phyloP scores from a whole-genome alignment of 2,329 filamentous ascomycete species.

The Hymenoscyphus salicellus region DNA sequence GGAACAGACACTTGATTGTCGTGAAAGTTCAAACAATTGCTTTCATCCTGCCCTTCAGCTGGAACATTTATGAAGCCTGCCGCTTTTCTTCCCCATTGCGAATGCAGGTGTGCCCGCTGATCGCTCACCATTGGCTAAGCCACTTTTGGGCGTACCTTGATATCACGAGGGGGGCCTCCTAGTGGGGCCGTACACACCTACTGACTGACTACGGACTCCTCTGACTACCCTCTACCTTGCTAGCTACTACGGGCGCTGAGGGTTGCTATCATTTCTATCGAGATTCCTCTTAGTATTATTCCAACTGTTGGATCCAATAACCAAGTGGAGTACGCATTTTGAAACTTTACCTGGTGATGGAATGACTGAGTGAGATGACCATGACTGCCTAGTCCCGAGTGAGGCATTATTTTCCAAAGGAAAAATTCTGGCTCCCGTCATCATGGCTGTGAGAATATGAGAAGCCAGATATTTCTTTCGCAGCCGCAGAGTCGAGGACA shows the following conservation, averaged over 20 bases:
- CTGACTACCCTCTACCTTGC: too few relatives aligned
- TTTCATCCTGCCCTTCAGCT: too few relatives aligned
- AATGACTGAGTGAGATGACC: background rate
- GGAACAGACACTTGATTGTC: too few relatives aligned
- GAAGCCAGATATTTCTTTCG: slow-evolving; percentile 3
- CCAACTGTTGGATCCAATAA: too few relatives aligned
- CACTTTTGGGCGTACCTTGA: background rate
- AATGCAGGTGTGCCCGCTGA: background rate
- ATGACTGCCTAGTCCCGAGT: background rate
- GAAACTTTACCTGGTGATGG: background rate
- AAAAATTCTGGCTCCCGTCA: background rate
- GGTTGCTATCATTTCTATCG: background rate
- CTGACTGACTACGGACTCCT: background rate
- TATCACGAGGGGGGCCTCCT: background rate
- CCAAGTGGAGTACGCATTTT: too few relatives aligned
- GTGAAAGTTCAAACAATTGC: too few relatives aligned
- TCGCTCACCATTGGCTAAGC: background rate
- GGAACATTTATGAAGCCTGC: too few relatives aligned
- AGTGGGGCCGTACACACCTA: background rate
- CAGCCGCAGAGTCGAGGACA: background rate
- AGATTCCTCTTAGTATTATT: too few relatives aligned
- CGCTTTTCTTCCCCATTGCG: too few relatives aligned
- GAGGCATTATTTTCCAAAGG: background rate
- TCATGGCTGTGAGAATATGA: background rate
- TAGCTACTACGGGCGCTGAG: background rate